Percentiles rank a stretch among this genome's conserved stretches.
phyloP scores from a whole-genome alignment of 306 rosid genomes.

The Heteromeles arbutifolia region DNA sequence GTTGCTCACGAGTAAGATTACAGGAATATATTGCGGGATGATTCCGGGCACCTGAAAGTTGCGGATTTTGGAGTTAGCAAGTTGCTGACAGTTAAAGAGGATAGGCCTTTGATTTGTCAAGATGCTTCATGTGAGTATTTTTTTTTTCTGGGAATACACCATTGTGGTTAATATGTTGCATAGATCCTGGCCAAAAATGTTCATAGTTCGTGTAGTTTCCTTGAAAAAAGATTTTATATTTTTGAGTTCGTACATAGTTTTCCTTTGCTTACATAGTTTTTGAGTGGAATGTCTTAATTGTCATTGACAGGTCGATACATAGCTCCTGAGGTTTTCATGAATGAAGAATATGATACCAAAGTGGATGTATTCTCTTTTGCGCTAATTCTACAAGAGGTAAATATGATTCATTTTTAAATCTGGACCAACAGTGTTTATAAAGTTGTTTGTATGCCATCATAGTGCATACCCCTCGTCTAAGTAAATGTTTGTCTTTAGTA shows the following conservation, averaged over 20 bases:
- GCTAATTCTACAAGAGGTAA: conserved; percentile 89
- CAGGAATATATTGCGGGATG: conserved; percentile 98
- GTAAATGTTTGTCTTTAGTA: neutral
- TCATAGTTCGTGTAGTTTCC: neutral
- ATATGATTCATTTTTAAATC: conserved; percentile 1
- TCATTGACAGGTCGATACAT: conserved; percentile 68
- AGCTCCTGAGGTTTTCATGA: conserved; percentile 85
- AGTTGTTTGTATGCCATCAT: neutral
- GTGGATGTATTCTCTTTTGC: conserved; percentile 95
- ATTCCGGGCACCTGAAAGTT: conserved; percentile 87
- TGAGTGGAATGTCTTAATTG: conserved; percentile 14
- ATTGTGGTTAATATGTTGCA: conserved; percentile 18
- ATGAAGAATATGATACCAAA: conserved; percentile 84
- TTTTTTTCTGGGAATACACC: conserved; percentile 13
- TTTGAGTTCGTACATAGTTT: too few species aligned
- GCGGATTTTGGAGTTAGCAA: conserved; percentile 98
- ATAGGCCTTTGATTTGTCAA: conserved; percentile 74
- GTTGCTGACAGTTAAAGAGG: conserved; percentile 88
- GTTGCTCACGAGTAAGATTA: conserved; percentile 43
- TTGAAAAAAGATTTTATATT: too few species aligned
- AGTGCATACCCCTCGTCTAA: neutral
- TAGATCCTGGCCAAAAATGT: neutral
- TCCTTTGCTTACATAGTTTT: neutral
- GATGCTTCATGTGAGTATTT: conserved; percentile 83
- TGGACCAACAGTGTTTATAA: neutral